phyloP scores from a whole-genome alignment of 1,139 yeast genomes.

The Fermentozyma sake region DNA sequence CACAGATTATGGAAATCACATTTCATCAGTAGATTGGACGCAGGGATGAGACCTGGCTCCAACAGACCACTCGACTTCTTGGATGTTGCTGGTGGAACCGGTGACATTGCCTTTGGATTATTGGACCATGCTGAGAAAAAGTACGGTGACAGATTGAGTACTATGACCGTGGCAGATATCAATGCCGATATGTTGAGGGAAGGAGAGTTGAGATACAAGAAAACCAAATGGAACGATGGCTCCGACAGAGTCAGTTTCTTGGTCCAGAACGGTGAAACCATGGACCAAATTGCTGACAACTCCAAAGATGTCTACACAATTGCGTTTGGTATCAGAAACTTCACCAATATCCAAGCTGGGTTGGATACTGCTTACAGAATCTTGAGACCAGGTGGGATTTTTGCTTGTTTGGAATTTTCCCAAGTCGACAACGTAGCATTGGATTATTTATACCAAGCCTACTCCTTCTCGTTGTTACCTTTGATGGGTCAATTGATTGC shows the following conservation, averaged over 20 bases:
- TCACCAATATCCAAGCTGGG: constrained; percentile 92
- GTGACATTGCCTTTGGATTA: constrained; percentile 95
- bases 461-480: constrained; percentile 85
- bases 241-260: constrained; percentile 67
- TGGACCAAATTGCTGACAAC: constrained; percentile 78
- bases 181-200: constrained; percentile 94
- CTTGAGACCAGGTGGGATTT: constrained; percentile 96
- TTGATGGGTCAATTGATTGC: constrained; percentile 94
- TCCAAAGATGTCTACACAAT: constrained; percentile 95
- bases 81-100: constrained; percentile 99
- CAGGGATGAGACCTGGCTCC: constrained; percentile 90
- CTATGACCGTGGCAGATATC: constrained; percentile 92
- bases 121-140: constrained; percentile 83
- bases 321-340: constrained; percentile 95
- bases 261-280: constrained; percentile 89
- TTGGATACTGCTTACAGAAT: constrained; percentile 91
- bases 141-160: constrained; percentile 69
- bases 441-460: constrained; percentile 75
- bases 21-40: constrained; percentile 81
- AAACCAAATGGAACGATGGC: constrained; percentile 49
- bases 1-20: constrained; percentile 95
- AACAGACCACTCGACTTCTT: constrained; percentile 73
- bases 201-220: constrained; percentile 71
- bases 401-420: constrained; percentile 92
- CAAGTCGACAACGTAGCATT: constrained; percentile 80